phyloP scores from a whole-genome alignment of 176 grass and related monocot genomes.

The Oryza meridionalis region DNA sequence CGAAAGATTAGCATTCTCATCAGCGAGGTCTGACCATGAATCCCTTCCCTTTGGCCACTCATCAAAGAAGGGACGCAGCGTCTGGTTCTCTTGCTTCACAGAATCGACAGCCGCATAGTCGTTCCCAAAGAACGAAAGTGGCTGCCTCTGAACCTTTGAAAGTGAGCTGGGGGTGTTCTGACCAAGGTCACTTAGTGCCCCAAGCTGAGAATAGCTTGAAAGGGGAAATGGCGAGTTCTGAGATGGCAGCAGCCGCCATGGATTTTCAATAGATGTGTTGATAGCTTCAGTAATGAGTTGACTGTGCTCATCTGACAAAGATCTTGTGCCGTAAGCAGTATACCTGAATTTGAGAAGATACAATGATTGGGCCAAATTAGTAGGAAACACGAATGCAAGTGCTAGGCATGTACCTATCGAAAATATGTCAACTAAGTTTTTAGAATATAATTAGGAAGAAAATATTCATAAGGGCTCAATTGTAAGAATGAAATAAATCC shows the following conservation, averaged over 20 bases:
- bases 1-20: constrained; percentile 51
- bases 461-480: neutral
- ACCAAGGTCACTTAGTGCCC: constrained; percentile 37
- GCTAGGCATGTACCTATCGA: neutral
- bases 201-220: constrained; percentile 47
- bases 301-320: constrained; percentile 60
- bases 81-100: constrained; percentile 55
- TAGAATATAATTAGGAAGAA: neutral
- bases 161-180: constrained; percentile 37
- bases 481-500: neutral
- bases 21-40: constrained; percentile 58
- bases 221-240: constrained; percentile 43
- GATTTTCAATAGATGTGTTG: constrained; percentile 47
- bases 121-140: constrained; percentile 38
- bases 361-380: neutral
- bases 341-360: constrained; percentile 39
- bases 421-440: neutral
- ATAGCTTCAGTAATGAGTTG: constrained; percentile 64
- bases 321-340: constrained; percentile 51
- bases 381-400: neutral
- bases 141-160: constrained; percentile 51
- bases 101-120: constrained; percentile 37
- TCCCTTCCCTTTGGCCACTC: constrained; percentile 76
- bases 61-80: constrained; percentile 81
- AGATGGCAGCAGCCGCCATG: constrained; percentile 49